Base-by-base conservation (phyloP, 768 basidiomycete species). In the Termitomyces sp. region DNA sequence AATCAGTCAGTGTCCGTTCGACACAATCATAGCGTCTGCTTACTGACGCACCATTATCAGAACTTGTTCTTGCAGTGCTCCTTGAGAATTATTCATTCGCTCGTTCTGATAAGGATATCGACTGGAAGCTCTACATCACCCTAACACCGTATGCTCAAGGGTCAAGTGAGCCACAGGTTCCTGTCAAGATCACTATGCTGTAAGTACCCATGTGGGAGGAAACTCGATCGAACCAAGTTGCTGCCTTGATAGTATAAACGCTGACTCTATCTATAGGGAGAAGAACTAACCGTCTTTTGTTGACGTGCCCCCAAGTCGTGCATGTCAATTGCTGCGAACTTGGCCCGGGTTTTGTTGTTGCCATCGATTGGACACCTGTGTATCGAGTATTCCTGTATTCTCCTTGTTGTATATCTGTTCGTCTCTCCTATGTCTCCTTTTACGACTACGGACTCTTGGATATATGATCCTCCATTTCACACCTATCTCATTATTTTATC, bases 1-100 rank as follows among this genome's bases (percentile, higher is more conserved):
- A 53, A 72, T 73, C 38, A 75, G 73, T 73, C 50, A 12, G 70
- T 62, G 2, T 25, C 13, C 22, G 20, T 23, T 11, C 5, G 18
- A 18, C 33, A 12, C 3, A 29, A 45, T 31, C 13, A 29, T 18
- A 32, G 12, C 13, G 22, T 42, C 35, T 15, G 43, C 2, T 13
- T n/a, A n/a, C n/a, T n/a, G n/a, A 31, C n/a, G 13, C n/a, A 41
- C 23, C 43, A 2, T 40, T n/a, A 9, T 25, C 56, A 68, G 66
- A 68, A 52, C 58, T 65, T 1, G 53, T 69, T 2, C 47, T 69
- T n/a, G 58, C 63, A 7, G 59, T 63, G 1, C 59, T n/a, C n/a
- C n/a, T n/a, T n/a, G n/a, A n/a, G n/a, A n/a, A n/a, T n/a, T n/a
- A n/a, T n/a, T n/a, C n/a, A n/a, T n/a, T n/a, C n/a, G n/a, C 62